Percentiles rank a stretch among this genome's conserved stretches.
phyloP scores from a whole-genome alignment of 1,284 basidiomycete genomes.

The Microbotryum saponariae region DNA sequence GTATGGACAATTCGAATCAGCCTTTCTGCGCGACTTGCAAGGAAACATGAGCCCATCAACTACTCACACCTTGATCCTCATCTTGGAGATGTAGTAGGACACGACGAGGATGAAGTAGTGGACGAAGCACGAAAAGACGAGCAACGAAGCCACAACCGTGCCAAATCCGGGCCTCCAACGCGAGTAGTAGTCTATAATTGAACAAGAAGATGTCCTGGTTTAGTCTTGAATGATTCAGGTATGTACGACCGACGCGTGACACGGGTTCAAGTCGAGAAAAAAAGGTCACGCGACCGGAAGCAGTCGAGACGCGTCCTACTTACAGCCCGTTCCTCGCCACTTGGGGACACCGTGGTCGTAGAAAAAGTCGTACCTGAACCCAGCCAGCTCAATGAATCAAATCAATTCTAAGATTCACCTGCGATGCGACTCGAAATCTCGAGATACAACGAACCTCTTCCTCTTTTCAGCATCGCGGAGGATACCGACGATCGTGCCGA shows the following conservation, averaged over 20 bases:
- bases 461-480: conserved; percentile 65
- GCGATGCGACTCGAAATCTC: neutral
- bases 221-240: too few species aligned
- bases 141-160: conserved; percentile 66
- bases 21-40: too few species aligned
- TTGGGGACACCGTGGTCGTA: conserved; percentile 82
- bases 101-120: conserved; percentile 71
- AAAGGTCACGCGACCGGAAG: neutral
- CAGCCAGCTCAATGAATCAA: too few species aligned
- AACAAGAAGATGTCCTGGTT: conserved; percentile 35
- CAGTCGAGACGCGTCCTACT: neutral
- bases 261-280: neutral
- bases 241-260: too few species aligned
- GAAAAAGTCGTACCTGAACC: conserved; percentile 72
- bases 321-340: conserved; percentile 53
- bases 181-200: conserved; percentile 78
- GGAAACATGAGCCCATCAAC: neutral
- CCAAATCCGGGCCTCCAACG: conserved; percentile 82
- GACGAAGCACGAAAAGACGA: conserved; percentile 60
- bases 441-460: conserved; percentile 47
- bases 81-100: conserved; percentile 64
- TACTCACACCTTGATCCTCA: conserved; percentile 48
- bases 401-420: neutral
- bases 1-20: neutral
- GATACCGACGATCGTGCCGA: conserved; percentile 77